Evolutionary conservation across 164 flowering plant species (phyloP).

Genomic region (Echeveria elegans): DNA sequence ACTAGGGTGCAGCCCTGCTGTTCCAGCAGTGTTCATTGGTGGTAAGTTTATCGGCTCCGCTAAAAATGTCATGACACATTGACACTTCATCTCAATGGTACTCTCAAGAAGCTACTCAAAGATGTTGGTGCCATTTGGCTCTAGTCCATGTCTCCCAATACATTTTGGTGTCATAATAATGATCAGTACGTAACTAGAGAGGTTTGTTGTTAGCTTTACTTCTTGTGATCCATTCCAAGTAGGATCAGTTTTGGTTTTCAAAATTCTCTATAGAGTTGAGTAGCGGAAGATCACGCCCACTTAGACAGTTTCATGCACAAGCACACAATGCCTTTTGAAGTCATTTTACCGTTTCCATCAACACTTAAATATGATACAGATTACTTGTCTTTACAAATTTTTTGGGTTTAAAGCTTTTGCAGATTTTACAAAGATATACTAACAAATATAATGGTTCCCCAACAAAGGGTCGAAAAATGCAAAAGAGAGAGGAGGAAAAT

Average conservation of each 20-base stretch:
- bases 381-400: too few species aligned
- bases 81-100: slow-evolving; percentile 46
- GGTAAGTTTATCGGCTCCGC: slow-evolving; percentile 40
- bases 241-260: neutral
- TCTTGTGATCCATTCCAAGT: neutral
- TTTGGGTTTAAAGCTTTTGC: too few species aligned
- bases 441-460: too few species aligned
- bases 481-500: too few species aligned
- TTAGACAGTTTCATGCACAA: neutral
- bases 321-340: slow-evolving; percentile 2
- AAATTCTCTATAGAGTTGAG: neutral
- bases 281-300: neutral
- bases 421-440: too few species aligned
- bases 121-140: slow-evolving; percentile 58
- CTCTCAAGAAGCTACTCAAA: slow-evolving; percentile 37
- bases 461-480: too few species aligned
- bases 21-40: slow-evolving; percentile 52
- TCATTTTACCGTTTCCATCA: neutral
- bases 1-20: slow-evolving; percentile 39
- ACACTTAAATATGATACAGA: too few species aligned
- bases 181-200: neutral
- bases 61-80: slow-evolving; percentile 38
- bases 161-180: neutral
- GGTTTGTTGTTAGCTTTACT: neutral
- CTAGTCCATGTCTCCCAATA: neutral